phyloP scores from a whole-genome alignment of 108 stramenopile species.

The Aurantiochytrium sp. region DNA sequence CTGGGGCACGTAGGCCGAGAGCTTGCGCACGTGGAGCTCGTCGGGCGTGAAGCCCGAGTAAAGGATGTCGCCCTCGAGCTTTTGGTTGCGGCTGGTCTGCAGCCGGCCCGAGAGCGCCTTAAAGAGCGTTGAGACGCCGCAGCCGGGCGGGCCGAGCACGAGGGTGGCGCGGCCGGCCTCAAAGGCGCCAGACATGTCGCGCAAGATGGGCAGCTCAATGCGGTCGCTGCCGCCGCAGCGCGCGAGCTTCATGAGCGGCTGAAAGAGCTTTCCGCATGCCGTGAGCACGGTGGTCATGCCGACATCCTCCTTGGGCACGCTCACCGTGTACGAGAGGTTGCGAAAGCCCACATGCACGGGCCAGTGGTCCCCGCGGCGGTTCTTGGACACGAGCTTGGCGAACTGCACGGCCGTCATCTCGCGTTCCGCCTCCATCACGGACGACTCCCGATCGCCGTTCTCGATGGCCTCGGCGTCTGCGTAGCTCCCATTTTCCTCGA shows the following conservation, averaged over 20 bases:
- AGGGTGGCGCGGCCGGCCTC: conserved; percentile 71
- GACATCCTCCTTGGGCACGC: background rate
- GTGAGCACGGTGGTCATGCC: background rate
- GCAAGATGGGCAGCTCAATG: background rate
- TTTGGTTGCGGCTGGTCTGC: background rate
- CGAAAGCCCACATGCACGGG: background rate
- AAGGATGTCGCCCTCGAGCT: background rate
- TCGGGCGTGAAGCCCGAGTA: background rate
- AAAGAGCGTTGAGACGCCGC: conserved; percentile 61
- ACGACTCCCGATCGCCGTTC: too few species aligned
- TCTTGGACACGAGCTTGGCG: background rate
- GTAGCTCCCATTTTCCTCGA: too few species aligned
- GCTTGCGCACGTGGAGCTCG: background rate
- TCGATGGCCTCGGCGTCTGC: too few species aligned
- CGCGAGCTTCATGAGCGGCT: background rate
- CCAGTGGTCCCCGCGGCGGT: background rate
- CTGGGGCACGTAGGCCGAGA: background rate
- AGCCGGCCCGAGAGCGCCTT: background rate
- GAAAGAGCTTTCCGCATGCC: background rate
- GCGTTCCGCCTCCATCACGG: too few species aligned
- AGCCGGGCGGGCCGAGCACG: conserved; percentile 75
- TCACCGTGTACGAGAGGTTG: background rate
- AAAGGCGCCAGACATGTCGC: conserved; percentile 30
- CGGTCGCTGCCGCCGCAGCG: background rate
- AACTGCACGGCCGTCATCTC: background rate